phyloP scores from a whole-genome alignment of 345 rosid species.

The Dipteronia sinensis region DNA sequence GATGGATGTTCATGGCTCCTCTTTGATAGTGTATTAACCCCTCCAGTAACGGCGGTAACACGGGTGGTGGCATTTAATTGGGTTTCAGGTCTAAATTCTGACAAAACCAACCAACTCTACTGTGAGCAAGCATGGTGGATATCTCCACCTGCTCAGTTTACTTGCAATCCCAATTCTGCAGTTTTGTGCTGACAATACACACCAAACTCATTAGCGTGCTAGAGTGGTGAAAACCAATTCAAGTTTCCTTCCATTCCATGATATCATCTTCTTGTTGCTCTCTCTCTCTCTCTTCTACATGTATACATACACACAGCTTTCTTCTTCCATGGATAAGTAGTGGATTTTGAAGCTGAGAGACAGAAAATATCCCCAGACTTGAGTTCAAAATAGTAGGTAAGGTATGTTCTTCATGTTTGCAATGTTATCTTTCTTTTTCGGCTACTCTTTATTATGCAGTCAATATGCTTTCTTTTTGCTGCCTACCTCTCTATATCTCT shows the following conservation, averaged over 20 bases:
- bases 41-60: constrained; percentile 3
- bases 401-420: background rate
- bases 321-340: background rate
- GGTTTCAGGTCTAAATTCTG: background rate
- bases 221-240: constrained; percentile 3
- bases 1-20: background rate
- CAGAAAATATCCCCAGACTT: too few relatives aligned
- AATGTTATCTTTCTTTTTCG: background rate
- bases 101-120: constrained; percentile 10
- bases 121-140: background rate
- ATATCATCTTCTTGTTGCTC: background rate
- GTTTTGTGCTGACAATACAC: constrained; percentile 12
- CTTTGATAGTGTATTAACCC: background rate
- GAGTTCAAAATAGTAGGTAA: background rate
- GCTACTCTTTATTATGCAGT: background rate
- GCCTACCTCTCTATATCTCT: background rate
- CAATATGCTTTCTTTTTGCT: background rate
- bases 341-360: background rate
- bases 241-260: background rate
- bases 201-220: constrained; percentile 1
- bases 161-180: constrained; percentile 14
- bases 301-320: background rate
- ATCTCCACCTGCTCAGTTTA: constrained; percentile 10
- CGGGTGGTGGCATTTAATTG: constrained; percentile 1
- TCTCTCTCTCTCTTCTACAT: background rate